These are phyloP conservation scores for Gautieria morchelliformis DNA, from an alignment of 768 basidiomycete species.

Conservation along the genomic window DNA sequence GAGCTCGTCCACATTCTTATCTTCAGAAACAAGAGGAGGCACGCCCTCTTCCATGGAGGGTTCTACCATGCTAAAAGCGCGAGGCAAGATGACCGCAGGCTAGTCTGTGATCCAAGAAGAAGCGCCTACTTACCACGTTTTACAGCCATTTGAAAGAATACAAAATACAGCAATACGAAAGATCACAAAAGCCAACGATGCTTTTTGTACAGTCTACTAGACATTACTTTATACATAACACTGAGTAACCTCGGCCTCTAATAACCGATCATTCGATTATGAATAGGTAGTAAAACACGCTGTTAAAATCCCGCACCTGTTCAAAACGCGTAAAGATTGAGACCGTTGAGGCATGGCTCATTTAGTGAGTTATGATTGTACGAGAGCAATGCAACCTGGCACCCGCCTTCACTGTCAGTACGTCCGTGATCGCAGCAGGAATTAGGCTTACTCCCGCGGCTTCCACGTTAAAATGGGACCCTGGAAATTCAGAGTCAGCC, in stretches of 20 bases:
- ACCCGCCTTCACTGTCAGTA: slow-evolving; percentile 3
- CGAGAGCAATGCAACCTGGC: slow-evolving; percentile 64
- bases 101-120: neutral
- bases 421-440: slow-evolving; percentile 1
- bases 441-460: slow-evolving; percentile 56
- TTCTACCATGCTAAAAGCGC: neutral
- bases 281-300: too few species aligned
- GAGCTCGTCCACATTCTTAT: neutral
- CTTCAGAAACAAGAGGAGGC: neutral
- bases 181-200: too few species aligned
- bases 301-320: too few species aligned
- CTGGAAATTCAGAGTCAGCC: slow-evolving; percentile 24
- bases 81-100: neutral
- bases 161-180: too few species aligned
- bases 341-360: slow-evolving; percentile 67
- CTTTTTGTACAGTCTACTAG: too few species aligned
- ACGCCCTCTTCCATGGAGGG: slow-evolving; percentile 1
- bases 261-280: too few species aligned
- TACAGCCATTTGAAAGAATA: too few species aligned
- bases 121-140: too few species aligned
- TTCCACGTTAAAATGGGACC: slow-evolving; percentile 77
- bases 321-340: slow-evolving; percentile 53
- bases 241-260: too few species aligned
- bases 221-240: too few species aligned
- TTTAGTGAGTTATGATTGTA: slow-evolving; percentile 76